Base-by-base conservation (phyloP, 2,329 filamentous ascomycete species). In the Aphanoascus verrucosus region DNA sequence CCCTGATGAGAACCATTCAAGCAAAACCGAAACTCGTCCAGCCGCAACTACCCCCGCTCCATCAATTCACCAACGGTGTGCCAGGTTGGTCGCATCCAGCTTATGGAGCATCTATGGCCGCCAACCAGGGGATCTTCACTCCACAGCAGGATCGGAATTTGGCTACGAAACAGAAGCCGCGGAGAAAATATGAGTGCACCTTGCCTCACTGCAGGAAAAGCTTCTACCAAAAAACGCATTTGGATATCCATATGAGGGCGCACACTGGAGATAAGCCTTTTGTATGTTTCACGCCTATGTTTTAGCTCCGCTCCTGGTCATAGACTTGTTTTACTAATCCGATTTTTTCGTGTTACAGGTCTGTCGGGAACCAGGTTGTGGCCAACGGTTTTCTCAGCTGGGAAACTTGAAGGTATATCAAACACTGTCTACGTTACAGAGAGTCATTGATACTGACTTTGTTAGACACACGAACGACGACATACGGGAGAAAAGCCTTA, bases 231-330 rank as follows among this genome's bases (percentile, higher is more conserved):
- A 94, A 91, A 71, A 95, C 90, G 1, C 91, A 97, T 62, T 77
- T 96, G 9, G 86, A 93, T 57, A 96, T 94, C 47, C 93, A 98
- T 67, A 83, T 81, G 44, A 80, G 90, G 59, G 84, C 86, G 3
- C 93, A 98, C 69, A 95, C 88, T 1, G 93, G 93, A 14, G 82
- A 86, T 52, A 93, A 89, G 67, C 91, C 91, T 56, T 96, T 91
- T 67, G 85, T 94, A 74, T 76, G 87, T 74, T 58, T 43, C 23
- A 19, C 45, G n/a, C 35, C 45, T 11, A 3, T 31, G 34, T 12
- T 12, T 2, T 17, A 20, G 31, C 11, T 20, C 3, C 7, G 8
- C 2, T 41, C 40, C 2, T 28, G 23, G 23, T 7, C 23, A 28
- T 4, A 28, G 23, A 28, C 23, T 20, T 14, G 17, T 4, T 32